A percentile compares a stretch with the other conserved stretches of the same genome.
phyloP scores from a whole-genome alignment of 2,329 filamentous ascomycete species.

The Talaromyces marneffei region DNA sequence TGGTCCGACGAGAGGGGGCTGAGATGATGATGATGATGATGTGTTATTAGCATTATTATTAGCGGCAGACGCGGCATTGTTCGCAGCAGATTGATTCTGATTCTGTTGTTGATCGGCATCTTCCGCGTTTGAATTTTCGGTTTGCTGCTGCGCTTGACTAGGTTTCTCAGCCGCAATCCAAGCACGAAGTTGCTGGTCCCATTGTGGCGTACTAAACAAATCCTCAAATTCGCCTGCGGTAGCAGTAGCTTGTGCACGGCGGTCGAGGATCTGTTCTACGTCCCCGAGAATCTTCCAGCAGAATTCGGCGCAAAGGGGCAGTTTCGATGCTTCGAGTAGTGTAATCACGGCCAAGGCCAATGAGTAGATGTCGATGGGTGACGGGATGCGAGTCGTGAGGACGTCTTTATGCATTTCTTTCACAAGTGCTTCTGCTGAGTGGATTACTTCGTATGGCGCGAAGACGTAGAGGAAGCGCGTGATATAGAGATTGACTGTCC shows the following conservation, averaged over 20 bases:
- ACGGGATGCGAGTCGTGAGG: conserved; percentile 24
- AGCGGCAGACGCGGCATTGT: neutral
- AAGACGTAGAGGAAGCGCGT: conserved; percentile 40
- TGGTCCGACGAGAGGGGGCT: conserved; percentile 34
- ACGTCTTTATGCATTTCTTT: conserved; percentile 36
- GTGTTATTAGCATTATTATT: neutral
- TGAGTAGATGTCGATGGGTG: conserved; percentile 39
- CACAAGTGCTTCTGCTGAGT: conserved; percentile 35
- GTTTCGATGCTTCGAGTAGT: conserved; percentile 37
- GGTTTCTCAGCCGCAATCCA: conserved; percentile 35
- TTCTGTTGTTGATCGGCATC: neutral
- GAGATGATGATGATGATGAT: neutral
- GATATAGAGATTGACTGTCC: conserved; percentile 38
- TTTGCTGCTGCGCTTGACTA: conserved; percentile 24
- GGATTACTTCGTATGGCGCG: conserved; percentile 38
- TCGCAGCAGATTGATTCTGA: neutral
- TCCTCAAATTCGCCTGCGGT: conserved; percentile 32
- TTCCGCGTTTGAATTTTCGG: conserved; percentile 17
- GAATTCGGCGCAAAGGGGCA: conserved; percentile 33
- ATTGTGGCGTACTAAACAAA: conserved; percentile 35
- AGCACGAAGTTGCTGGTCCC: conserved; percentile 37
- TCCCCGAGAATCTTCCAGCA: conserved; percentile 44
- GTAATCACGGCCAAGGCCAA: conserved; percentile 38
- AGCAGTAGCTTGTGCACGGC: conserved; percentile 33
- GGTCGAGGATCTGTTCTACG: conserved; percentile 46